These are phyloP conservation scores for Quercus bicolor DNA, from an alignment of 306 rosid genomes.

Conservation along the genomic window DNA sequence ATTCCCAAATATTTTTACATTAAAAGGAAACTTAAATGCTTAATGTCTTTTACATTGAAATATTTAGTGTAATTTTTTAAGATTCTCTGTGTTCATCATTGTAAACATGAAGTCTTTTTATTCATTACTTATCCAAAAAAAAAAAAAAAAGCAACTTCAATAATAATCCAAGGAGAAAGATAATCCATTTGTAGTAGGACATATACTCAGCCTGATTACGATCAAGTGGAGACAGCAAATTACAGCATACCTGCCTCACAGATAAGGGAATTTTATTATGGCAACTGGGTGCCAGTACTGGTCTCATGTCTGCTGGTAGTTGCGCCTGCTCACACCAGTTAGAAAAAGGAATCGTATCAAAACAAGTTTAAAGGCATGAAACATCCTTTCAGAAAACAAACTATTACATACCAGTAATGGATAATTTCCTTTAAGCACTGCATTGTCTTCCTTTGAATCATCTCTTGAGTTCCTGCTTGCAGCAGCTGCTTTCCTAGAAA, in stretches of 20 bases:
- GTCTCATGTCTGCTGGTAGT: constrained; percentile 87
- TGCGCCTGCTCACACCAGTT: constrained; percentile 71
- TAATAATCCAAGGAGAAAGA: not conserved
- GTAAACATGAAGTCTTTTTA: too few relatives aligned
- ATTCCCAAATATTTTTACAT: not conserved
- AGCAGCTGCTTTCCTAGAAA: constrained; percentile 74
- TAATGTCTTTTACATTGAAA: too few relatives aligned
- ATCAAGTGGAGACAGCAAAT: constrained; percentile 11
- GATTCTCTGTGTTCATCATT: too few relatives aligned
- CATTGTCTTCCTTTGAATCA: constrained; percentile 50
- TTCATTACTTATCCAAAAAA: too few relatives aligned
- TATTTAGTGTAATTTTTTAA: too few relatives aligned
- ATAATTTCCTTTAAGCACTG: constrained; percentile 67
- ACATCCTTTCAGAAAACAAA: constrained; percentile 10
- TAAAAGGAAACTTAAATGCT: not conserved
- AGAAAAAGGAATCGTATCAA: constrained; percentile 28
- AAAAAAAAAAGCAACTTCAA: not conserved
- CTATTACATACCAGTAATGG: constrained; percentile 77
- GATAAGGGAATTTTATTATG: constrained; percentile 79
- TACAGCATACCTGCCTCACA: constrained; percentile 80
- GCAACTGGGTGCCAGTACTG: constrained; percentile 57
- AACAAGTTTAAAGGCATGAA: constrained; percentile 15
- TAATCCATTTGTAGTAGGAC: not conserved
- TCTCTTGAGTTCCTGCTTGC: constrained; percentile 39
- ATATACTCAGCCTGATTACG: not conserved